Conservation (phyloP, 768 basidiomycete species). For the Boletus rex-veris region DNA sequence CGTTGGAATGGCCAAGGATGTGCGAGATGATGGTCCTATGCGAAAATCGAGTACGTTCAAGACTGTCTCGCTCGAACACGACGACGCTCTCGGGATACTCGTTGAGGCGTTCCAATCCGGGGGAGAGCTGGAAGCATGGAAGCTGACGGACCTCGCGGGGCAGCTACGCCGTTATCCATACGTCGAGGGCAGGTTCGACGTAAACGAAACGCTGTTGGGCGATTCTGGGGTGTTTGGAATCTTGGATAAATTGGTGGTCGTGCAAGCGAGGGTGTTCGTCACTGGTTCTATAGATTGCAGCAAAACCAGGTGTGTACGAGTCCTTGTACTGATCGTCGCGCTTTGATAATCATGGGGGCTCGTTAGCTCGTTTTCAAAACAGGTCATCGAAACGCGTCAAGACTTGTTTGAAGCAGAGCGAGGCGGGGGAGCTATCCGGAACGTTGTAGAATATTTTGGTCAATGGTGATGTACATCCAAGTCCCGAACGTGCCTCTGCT, state of each 20-base stretch:
- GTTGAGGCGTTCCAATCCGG: constrained; percentile 40
- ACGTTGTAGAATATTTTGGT: constrained; percentile 46
- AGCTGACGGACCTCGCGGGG: constrained; percentile 42
- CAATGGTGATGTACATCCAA: constrained; percentile 12
- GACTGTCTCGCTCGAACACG: constrained; percentile 39
- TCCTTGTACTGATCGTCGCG: neutral
- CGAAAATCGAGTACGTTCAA: constrained; percentile 48
- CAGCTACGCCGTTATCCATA: constrained; percentile 27
- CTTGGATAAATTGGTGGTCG: constrained; percentile 54
- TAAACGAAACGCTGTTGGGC: constrained; percentile 33
- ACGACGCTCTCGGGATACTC: constrained; percentile 44
- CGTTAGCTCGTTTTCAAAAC: constrained; percentile 49
- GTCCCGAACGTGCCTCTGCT: neutral
- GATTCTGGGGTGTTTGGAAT: constrained; percentile 54
- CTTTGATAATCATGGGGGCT: neutral
- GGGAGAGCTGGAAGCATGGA: constrained; percentile 40
- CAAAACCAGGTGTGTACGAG: constrained; percentile 39
- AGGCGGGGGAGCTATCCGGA: constrained; percentile 26
- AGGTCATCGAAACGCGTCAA: constrained; percentile 45
- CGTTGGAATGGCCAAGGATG: too few species aligned
- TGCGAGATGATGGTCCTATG: neutral
- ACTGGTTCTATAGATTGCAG: constrained; percentile 47
- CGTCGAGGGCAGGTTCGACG: constrained; percentile 18
- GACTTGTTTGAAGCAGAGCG: constrained; percentile 15
- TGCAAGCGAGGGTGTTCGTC: constrained; percentile 47